Base-by-base conservation (phyloP, 495 filamentous ascomycete species). In the Aspergillus diversus region DNA sequence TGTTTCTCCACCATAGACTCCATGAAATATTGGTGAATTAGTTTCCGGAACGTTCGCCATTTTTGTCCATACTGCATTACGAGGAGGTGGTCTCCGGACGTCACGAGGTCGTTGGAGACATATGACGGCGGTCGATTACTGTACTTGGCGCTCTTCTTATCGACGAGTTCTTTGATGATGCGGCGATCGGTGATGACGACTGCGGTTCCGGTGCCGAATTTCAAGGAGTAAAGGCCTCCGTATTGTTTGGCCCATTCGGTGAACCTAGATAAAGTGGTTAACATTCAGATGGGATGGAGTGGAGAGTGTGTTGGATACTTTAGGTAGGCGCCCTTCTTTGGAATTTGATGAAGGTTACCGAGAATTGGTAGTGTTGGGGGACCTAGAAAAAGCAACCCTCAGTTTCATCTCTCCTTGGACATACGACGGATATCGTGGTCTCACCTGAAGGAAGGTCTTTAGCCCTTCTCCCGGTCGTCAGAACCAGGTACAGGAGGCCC, bases 191-290 rank as follows among this genome's bases (percentile, higher is more conserved):
- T 81, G 39, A 86, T 60, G 13, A 86, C 74, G 15, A 78, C 58
- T 1, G 68, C 62, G 1, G 73, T 81, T 7, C 60, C 65, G 12
- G 67, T 57, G 15, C 77, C 75, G 16, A 79, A 50, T 66, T 82
- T 80, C 51, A 84, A 69, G 5, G 69, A 72, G 62, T 70, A 82
- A 34, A 84, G 73, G 11, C 67, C 72, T 16, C 82, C 82, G 62
- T 79, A 83, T 21, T 72, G 43, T 54, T 70, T 65, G 4, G 78
- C 75, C 78, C 80, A 82, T 70, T 81, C 63, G 35, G 75, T 74
- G 67, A 82, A 80, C 59, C 72, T 77, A 3, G 8, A 39, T 43
- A 27, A 27, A 27, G 2, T 27, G 21, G 21, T 27, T 27, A n/a
- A n/a, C n/a, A n/a, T n/a, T n/a, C n/a, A n/a, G n/a, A n/a, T 27